Evolutionary conservation across 495 filamentous ascomycete genomes (phyloP), one percentile per base, ranked within the genome.

Genomic region (Parachaetomium inaequale): DNA sequence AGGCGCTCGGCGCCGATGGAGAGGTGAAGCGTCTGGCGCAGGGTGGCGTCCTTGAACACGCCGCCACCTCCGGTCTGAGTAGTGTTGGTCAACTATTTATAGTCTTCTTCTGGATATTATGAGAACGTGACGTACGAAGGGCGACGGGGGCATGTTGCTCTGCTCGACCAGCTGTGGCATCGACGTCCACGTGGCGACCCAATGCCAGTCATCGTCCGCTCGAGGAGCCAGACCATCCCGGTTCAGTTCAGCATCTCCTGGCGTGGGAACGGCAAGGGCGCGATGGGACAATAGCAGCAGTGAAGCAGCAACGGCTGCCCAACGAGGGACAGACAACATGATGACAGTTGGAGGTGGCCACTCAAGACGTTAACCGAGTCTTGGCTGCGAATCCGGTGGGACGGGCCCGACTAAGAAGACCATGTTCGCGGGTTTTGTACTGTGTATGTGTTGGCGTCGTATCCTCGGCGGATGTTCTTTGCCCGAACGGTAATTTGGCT

Each of bases 151-250:
- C 54, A 89, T 76, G 66, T 88, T 88, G 58, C 70, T 78, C 29
- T 77, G 79, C 64, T 90, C 86, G 6, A 84, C 83, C 17, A 86
- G 69, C 72, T 89, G 85, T 3, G 86, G 85, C 85, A 88, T 88
- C 8, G 84, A 75, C 0, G 83, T 81, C 86, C 86, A 89, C 2
- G 84, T 84, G 60, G 79, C 78, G 8, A 87, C 83, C 87, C 87
- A 90, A 61, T 86, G 84, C 26, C 74, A 54, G 32, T 47, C 62
- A 7, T 65, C 62, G 2, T 62, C 40, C 28, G 49, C 53, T 21
- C 52, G 42, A 12, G 62, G 26, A 10, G 25, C 43, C 1, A 65
- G 54, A 3, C 47, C 23, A 23, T 47, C 32, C 31, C 25, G 52
- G 15, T 31, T 50, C 1, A 40, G 31, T 10, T 43, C 47, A 47